phyloP scores from a whole-genome alignment of 805 yeast species.

The Teunomyces barrocoloradensis region DNA sequence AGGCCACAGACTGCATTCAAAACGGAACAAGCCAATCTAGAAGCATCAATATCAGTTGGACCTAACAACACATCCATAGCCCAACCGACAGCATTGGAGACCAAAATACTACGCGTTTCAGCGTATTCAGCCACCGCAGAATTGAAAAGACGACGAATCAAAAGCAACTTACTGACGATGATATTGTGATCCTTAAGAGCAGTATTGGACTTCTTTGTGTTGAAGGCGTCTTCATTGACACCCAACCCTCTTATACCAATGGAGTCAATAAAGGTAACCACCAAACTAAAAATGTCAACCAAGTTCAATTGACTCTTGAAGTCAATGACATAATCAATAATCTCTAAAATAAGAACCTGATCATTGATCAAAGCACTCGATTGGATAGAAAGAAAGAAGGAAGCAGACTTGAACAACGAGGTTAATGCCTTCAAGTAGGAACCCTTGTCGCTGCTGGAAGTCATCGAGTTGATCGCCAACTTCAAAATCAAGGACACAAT shows the following conservation, averaged over 20 bases:
- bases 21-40: conserved; percentile 62
- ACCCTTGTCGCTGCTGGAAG: conserved; percentile 17
- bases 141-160: conserved; percentile 55
- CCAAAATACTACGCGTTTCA: conserved; percentile 35
- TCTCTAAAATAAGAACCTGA: conserved; percentile 61
- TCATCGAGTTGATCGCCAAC: conserved; percentile 28
- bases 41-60: conserved; percentile 53
- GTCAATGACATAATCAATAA: conserved; percentile 53
- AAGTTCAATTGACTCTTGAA: conserved; percentile 40
- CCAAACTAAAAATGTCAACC: conserved; percentile 38
- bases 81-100: conserved; percentile 51
- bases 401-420: conserved; percentile 38
- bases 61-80: conserved; percentile 55
- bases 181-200: conserved; percentile 54
- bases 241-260: conserved; percentile 59
- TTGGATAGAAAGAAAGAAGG: conserved; percentile 47
- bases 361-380: conserved; percentile 52
- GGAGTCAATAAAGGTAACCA: conserved; percentile 48
- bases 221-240: conserved; percentile 31
- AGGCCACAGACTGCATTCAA: conserved; percentile 48
- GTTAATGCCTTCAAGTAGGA: conserved; percentile 27
- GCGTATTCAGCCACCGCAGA: conserved; percentile 31
- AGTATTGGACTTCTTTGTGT: conserved; percentile 15
- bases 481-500: conserved; percentile 51
- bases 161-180: conserved; percentile 55